Conservation (phyloP, 352 stramenopile species). For the Albugo laibachii region DNA sequence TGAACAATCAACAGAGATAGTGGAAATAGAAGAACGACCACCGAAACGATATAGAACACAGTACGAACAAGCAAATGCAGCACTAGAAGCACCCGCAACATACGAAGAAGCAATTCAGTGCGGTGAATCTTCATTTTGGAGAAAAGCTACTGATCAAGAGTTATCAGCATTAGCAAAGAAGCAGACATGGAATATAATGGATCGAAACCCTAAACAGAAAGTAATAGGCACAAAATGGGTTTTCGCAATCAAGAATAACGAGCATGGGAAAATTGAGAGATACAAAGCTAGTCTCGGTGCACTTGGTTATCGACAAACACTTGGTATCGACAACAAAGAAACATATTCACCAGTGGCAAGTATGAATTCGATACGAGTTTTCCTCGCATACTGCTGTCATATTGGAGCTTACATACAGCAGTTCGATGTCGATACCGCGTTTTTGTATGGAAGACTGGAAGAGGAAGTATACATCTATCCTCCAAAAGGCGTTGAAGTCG, state of each 20-base stretch:
- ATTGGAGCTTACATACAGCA: neutral
- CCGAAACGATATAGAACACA: no score
- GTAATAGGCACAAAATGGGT: no score
- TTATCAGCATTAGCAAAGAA: no score
- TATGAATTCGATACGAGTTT: slow-evolving; percentile 4
- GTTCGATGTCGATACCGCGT: slow-evolving; percentile 14
- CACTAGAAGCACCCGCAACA: no score
- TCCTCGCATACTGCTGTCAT: neutral
- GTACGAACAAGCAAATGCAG: no score
- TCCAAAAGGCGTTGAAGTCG: slow-evolving; percentile 4
- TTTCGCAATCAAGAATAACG: slow-evolving; percentile 7
- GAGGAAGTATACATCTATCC: slow-evolving; percentile 10
- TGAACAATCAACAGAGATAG: no score
- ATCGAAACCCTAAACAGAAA: no score
- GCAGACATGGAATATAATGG: no score
- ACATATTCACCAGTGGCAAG: slow-evolving; percentile 6
- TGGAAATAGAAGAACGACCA: no score
- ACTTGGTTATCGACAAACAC: slow-evolving; percentile 2
- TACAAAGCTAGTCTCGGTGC: slow-evolving; percentile 7
- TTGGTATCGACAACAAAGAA: slow-evolving; percentile 3
- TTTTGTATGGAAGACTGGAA: slow-evolving; percentile 13
- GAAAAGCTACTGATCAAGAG: no score
- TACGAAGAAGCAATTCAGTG: no score
- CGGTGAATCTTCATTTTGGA: no score
- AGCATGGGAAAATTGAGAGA: slow-evolving; percentile 1